Base-by-base conservation (phyloP, 2,329 filamentous ascomycete species). In the Septoria linicola region DNA sequence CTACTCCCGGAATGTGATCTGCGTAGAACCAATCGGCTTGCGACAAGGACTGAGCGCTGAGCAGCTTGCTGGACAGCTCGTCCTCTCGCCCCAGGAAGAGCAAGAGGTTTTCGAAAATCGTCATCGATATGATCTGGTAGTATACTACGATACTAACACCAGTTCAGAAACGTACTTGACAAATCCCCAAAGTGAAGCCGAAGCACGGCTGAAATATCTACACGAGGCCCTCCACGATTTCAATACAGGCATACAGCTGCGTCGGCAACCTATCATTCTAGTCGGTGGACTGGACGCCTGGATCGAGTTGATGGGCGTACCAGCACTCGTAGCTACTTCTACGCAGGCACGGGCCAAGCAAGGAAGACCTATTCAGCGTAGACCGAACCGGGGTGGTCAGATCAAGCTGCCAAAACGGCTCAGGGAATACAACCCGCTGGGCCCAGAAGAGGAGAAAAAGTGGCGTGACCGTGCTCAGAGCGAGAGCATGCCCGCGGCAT, bases 221-320 rank as follows among this genome's bases (percentile, higher is more conserved):
- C 83, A 87, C 63, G 84, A 89, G 56, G 90, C 92, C 0, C 74
- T 99, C 3, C 83, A 84, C 45, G 84, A 93, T 51, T 95, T 91
- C 70, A 95, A 91, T 59, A 87, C 86, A 51, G 83, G 85, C 13
- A 88, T 87, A 59, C 85, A 85, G 8, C 72, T 95, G 25, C 85
- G 82, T 51, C 78, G 83, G 20, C 78, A 80, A 2, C 91, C 92
- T 0, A 87, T 89, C 49, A 76, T 99, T 25, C 74, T 99, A 1
- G 75, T 80, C 45, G 93, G 93, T 14, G 93, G 93, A 0, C 70
- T 99, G 8, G 83, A 91, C 60, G 88, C 89, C 3, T 99, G 93
- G 93, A 73, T 83, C 14, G 85, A 93, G 62, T 71, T 93, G n/a
- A 77, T 96, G 62, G 92, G 93, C 2, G 72, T 76, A 10, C 79